phyloP scores from a whole-genome alignment of 257 asterid species.

The Forsythia viridissima region DNA sequence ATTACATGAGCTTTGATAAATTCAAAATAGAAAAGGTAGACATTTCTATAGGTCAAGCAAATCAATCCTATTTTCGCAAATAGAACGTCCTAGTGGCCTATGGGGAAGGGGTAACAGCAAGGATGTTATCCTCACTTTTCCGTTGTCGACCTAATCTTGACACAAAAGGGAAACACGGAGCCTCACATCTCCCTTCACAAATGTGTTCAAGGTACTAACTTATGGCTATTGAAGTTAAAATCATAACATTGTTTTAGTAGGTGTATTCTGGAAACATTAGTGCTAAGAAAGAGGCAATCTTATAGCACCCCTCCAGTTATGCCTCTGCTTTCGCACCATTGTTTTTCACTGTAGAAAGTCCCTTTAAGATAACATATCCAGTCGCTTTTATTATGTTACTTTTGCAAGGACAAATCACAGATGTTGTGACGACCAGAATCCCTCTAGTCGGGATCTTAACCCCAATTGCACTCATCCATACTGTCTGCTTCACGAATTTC shows the following conservation, averaged over 20 bases:
- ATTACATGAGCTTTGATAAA: too few relatives aligned
- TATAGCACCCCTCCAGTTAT: neutral
- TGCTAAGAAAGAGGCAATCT: neutral
- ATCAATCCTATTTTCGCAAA: too few relatives aligned
- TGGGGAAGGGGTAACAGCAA: neutral
- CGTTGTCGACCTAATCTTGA: neutral
- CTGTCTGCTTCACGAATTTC: too few relatives aligned
- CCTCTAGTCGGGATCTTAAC: too few relatives aligned
- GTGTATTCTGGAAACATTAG: too few relatives aligned
- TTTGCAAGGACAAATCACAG: neutral
- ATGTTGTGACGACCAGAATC: too few relatives aligned
- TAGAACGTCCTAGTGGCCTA: neutral
- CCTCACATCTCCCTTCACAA: neutral
- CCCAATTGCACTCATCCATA: too few relatives aligned
- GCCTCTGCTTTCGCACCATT: neutral
- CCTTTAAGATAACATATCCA: neutral
- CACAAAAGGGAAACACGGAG: neutral
- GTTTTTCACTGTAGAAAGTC: neutral
- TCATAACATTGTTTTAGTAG: too few relatives aligned
- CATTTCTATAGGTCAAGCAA: too few relatives aligned
- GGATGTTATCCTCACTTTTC: neutral
- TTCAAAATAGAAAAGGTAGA: too few relatives aligned
- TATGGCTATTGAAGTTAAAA: too few relatives aligned
- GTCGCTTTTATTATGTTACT: neutral
- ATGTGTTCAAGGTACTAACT: too few relatives aligned